Conservation (phyloP, 2,329 filamentous ascomycete genomes). For the Thelonectria blattea region DNA sequence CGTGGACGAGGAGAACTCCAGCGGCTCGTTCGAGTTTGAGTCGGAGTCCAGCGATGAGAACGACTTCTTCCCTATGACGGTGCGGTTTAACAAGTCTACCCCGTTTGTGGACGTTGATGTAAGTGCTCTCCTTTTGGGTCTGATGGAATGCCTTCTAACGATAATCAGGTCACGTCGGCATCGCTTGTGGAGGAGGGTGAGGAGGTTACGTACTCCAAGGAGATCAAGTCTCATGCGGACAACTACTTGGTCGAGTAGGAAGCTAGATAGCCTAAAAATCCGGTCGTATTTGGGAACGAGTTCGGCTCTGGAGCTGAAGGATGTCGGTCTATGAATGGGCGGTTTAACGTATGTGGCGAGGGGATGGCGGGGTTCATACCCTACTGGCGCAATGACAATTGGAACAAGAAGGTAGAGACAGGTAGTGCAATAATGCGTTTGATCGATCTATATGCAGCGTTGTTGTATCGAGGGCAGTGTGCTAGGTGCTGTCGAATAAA, state of each 20-base stretch:
- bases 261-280: conserved; percentile 34
- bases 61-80: conserved; percentile 97
- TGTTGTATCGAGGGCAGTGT: background rate
- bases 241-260: conserved; percentile 75
- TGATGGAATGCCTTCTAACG: conserved; percentile 15
- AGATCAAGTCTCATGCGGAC: conserved; percentile 78
- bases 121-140: conserved; percentile 50
- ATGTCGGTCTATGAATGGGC: conserved; percentile 33
- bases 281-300: conserved; percentile 24
- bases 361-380: conserved; percentile 32
- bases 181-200: conserved; percentile 76
- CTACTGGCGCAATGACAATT: conserved; percentile 41
- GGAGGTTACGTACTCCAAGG: conserved; percentile 82
- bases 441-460: background rate
- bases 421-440: background rate
- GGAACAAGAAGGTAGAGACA: conserved; percentile 27
- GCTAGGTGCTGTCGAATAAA: too few relatives aligned
- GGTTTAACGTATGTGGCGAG: conserved; percentile 26
- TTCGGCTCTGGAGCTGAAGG: conserved; percentile 15
- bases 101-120: conserved; percentile 95
- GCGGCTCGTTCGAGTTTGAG: conserved; percentile 94
- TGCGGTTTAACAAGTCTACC: conserved; percentile 83
- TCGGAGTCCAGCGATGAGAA: conserved; percentile 85
- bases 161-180: conserved; percentile 66
- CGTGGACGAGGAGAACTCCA: conserved; percentile 81